These are phyloP conservation scores for Leishmania major DNA, from an alignment of 208 protist genomes.

Conservation along the genomic window DNA sequence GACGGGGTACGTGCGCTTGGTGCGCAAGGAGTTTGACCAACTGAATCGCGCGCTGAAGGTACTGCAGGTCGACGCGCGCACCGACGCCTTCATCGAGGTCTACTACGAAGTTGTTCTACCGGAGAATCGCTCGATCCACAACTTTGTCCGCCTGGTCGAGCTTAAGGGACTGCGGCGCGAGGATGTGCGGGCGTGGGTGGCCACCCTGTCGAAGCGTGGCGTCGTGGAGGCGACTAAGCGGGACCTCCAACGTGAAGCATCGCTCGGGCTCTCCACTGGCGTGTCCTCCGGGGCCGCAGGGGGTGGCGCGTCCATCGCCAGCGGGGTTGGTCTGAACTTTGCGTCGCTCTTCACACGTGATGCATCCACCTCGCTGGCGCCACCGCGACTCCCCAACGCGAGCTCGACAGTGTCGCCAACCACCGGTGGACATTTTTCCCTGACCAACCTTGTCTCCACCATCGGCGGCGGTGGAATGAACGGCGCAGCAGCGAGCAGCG, in stretches of 20 bases:
- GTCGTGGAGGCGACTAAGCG: constrained; percentile 88
- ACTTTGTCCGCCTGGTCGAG: constrained; percentile 87
- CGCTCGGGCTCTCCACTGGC: constrained; percentile 44
- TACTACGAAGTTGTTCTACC: constrained; percentile 85
- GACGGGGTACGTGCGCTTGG: constrained; percentile 74
- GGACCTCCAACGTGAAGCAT: constrained; percentile 52
- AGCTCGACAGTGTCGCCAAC: constrained; percentile 7
- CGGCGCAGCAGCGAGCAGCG: neutral
- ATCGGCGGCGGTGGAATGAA: constrained; percentile 16
- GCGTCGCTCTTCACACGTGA: constrained; percentile 54
- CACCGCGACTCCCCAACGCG: neutral
- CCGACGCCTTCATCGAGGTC: constrained; percentile 78
- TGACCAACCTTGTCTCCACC: constrained; percentile 36
- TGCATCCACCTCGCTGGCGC: constrained; percentile 13
- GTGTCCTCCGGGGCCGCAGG: constrained; percentile 10
- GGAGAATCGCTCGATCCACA: constrained; percentile 86
- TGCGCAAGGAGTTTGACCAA: constrained; percentile 80
- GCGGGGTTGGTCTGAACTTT: constrained; percentile 47
- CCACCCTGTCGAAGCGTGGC: constrained; percentile 77
- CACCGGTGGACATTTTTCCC: constrained; percentile 23
- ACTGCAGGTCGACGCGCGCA: constrained; percentile 78
- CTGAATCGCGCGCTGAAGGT: constrained; percentile 86
- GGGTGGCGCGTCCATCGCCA: neutral
- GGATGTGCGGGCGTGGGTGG: constrained; percentile 79
- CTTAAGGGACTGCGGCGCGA: constrained; percentile 83